Evolutionary conservation across 1,284 basidiomycete species (phyloP), one percentile per base, ranked within the genome.

Genomic region (Volvariella surrecta): DNA sequence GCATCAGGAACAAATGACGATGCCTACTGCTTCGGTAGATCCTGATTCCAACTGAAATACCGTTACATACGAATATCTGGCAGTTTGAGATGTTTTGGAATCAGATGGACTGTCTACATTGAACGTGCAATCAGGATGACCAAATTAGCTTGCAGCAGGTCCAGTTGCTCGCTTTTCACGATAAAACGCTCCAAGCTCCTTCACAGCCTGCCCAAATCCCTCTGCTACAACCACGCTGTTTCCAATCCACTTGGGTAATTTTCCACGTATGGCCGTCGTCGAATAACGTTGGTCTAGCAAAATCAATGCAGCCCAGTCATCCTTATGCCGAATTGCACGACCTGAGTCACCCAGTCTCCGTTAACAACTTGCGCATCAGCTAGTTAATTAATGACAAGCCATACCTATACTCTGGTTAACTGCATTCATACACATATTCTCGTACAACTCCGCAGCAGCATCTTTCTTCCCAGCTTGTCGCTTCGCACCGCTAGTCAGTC

Each of bases 321-420:
- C 75, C 20, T 75, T 74, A 59, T 94, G 91, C 30, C 93, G 78
- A 47, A 95, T 94, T 3, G 92, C 91, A 48, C 93, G 79, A 32
- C 91, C 90, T 92, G 52, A 13, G 20, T 37, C 41, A 43, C 20
- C 16, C 34, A 49, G 30, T 13, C 37, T 15, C 37, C 37, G 40
- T 37, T 28, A 28, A 11, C 19, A 15, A 16, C n/a, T 28, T n/a
- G 51, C 38, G 32, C 30, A 52, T 10, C 8, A 52, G 43, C n/a
- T 15, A 39, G 28, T 30, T 10, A 18, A 39, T 17, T 32, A 6
- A 39, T 3, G 57, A 78, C n/a, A n/a, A n/a, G n/a, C n/a, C n/a
- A 44, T 49, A 84, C 93, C 94, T 48, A 99, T 97, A 45, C 89
- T 92, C 60, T 99, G 95, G 63, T 99, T 99, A 34, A 98, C 93